These are phyloP conservation scores for Schoenoplectus triqueter DNA, from an alignment of 202 grass and related monocot genomes.

Conservation along the genomic window DNA sequence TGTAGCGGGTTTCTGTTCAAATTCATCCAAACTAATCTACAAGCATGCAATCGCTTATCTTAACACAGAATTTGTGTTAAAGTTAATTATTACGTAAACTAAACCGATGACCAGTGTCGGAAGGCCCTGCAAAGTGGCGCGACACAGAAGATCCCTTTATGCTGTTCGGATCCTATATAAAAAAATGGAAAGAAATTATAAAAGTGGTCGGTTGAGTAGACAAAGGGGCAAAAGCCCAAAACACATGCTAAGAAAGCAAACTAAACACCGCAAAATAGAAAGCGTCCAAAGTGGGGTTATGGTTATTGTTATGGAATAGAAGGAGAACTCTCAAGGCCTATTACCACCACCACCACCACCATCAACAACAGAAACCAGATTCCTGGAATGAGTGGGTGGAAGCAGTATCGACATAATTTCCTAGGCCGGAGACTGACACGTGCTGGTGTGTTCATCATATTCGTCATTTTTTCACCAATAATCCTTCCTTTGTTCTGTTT, in stretches of 20 bases:
- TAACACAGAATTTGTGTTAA: too few relatives aligned
- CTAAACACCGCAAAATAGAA: constrained; percentile 8
- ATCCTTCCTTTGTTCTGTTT: constrained; percentile 17
- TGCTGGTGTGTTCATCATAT: constrained; percentile 15
- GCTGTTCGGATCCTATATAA: background rate
- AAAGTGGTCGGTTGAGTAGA: constrained; percentile 38
- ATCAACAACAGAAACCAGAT: background rate
- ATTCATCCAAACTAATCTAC: too few relatives aligned
- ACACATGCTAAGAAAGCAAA: constrained; percentile 18
- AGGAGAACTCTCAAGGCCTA: constrained; percentile 17
- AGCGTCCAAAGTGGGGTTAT: constrained; percentile 11
- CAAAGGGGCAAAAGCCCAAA: constrained; percentile 19
- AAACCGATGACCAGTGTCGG: background rate
- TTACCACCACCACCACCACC: background rate
- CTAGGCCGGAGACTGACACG: background rate
- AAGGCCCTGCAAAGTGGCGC: background rate
- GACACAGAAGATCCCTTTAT: background rate
- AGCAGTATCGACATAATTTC: background rate
- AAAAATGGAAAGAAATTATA: constrained; percentile 8
- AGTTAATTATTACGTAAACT: background rate
- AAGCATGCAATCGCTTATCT: too few relatives aligned
- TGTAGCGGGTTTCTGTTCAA: background rate
- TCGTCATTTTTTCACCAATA: constrained; percentile 25
- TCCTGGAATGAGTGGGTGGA: background rate
- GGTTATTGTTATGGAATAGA: constrained; percentile 37